A percentile compares a stretch with the other conserved stretches of the same genome.
Evolutionary conservation across 176 grass and related monocot genomes (phyloP).

Genomic region (Carex kokanica): DNA sequence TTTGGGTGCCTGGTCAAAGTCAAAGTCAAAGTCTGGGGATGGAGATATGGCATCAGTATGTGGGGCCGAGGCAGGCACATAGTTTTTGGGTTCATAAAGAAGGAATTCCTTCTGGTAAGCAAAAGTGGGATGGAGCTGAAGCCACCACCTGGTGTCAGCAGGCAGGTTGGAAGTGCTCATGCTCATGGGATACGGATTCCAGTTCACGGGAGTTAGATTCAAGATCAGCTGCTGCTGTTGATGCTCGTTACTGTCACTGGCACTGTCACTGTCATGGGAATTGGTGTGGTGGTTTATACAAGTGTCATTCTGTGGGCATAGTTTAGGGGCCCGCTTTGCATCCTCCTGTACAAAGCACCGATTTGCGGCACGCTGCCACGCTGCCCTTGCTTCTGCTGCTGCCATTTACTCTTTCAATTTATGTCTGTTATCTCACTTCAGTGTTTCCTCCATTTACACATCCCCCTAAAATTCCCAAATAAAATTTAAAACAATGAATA

Average conservation of each 20-base stretch:
- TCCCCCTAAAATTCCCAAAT: not conserved
- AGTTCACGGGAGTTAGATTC: slow-evolving; percentile 52
- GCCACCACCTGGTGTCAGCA: slow-evolving; percentile 70
- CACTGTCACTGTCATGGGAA: slow-evolving; percentile 21
- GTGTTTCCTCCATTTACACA: not conserved
- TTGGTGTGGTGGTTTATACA: not conserved
- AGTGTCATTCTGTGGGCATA: slow-evolving; percentile 29
- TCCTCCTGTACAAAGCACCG: slow-evolving; percentile 86
- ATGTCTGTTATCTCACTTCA: not conserved
- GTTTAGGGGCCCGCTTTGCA: slow-evolving; percentile 85
- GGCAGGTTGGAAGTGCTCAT: slow-evolving; percentile 37
- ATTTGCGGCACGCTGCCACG: slow-evolving; percentile 81
- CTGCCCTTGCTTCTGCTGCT: slow-evolving; percentile 92
- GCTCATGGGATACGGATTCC: slow-evolving; percentile 44
- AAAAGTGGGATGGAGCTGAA: slow-evolving; percentile 62
- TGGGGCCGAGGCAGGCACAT: not conserved
- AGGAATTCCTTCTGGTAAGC: slow-evolving; percentile 46
- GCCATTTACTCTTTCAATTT: slow-evolving; percentile 43
- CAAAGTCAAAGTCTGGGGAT: slow-evolving; percentile 30
- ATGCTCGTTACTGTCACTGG: slow-evolving; percentile 25
- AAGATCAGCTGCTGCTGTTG: slow-evolving; percentile 27
- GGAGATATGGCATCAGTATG: slow-evolving; percentile 26
- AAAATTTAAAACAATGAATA: not conserved
- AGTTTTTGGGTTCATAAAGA: slow-evolving; percentile 34
- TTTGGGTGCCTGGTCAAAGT: slow-evolving; percentile 28